Evolutionary conservation across 2,329 filamentous ascomycete genomes (phyloP), one percentile per base, ranked within the genome.

Genomic region (Colletotrichum coccodes): DNA sequence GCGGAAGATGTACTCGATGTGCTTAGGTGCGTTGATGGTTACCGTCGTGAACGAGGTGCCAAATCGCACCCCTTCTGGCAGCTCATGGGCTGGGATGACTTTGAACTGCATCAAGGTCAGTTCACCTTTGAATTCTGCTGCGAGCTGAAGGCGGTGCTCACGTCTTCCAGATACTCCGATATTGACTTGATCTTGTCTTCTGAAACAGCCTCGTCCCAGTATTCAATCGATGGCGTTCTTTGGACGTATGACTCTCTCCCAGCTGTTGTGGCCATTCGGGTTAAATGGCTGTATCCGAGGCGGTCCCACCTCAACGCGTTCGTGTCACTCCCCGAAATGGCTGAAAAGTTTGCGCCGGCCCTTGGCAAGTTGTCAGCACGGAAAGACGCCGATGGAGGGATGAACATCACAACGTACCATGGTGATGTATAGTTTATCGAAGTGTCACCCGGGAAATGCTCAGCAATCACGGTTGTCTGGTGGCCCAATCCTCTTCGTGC

Each of bases 291-390:
- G 49, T 84, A 84, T 0, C 82, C 81, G 3, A 76, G 60, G 1
- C 74, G 76, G 60, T 84, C 82, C 81, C 82, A 84, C 32, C 77
- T 78, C 47, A 83, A 68, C 0, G 81, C 81, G 54, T 83, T 83
- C 21, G 73, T 68, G 57, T 83, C 80, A 16, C 71, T 78, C 26
- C 81, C 81, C 0, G 82, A 83, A 50, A 83, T 81, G 44, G 79
- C 81, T 0, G 82, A 84, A 70, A 83, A 83, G 70, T 84, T 84
- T 66, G 79, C 82, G 3, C 82, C 82, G 11, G 82, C 82, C 79
- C 81, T 78, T 30, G 4, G n/a, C 23, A 3, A 28, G 46, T 4
- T 7, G 46, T 42, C 46, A 40, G n/a, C n/a, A n/a, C n/a, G n/a
- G n/a, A n/a, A n/a, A n/a, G n/a, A n/a, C n/a, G n/a, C n/a, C n/a